Evolutionary conservation across 148 eudicot genomes (phyloP), one percentile per base, ranked within the genome.

Genomic region (Beta vulgaris): DNA sequence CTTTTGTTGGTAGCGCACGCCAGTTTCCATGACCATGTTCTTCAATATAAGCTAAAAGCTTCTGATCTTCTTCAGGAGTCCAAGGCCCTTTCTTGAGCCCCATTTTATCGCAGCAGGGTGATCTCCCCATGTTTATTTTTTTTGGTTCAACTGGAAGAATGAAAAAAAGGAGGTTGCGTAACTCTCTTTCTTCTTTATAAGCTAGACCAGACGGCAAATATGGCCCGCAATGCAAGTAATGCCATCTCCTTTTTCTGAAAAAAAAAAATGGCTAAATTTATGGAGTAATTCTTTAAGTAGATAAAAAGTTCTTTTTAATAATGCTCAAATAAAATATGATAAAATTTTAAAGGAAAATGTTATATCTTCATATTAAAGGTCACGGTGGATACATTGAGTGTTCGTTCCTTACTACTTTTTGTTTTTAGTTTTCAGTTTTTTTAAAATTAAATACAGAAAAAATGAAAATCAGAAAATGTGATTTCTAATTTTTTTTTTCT

Each of bases 1-100:
- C 98, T 84, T 85, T 87, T 1, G 85, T 43, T 26, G 98, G 98
- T 44, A 94, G 74, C 48, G 98, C 97, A 3, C 98, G 84, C 98
- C 98, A 94, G 87, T 95, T 94, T 13, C 98, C 98, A 82, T 94
- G 98, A 39, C 98, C 97, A 25, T 91, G 90, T 83, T 91, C 89
- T 53, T 94, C 93, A 61, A 94, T 91, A 69, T 86, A 84, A 75
- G 96, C 98, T 36, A 94, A 77, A 73, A 94, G 97, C 79, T 90
- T 94, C 62, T 91, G 95, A 79, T 93, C 98, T 87, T 93, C 98
- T 75, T 93, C 98, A 49, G 97, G 97, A 10, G 98, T 93, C 98
- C 98, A 94, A 10, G 98, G 98, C 0, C 98, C 98, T 83, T 90
- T 94, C 89, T 91, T 94, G 65, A 94, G 65, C 11, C 98, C 98